These are phyloP conservation scores for Zarea fungicola DNA, from an alignment of 2,329 filamentous ascomycete genomes.

Conservation along the genomic window DNA sequence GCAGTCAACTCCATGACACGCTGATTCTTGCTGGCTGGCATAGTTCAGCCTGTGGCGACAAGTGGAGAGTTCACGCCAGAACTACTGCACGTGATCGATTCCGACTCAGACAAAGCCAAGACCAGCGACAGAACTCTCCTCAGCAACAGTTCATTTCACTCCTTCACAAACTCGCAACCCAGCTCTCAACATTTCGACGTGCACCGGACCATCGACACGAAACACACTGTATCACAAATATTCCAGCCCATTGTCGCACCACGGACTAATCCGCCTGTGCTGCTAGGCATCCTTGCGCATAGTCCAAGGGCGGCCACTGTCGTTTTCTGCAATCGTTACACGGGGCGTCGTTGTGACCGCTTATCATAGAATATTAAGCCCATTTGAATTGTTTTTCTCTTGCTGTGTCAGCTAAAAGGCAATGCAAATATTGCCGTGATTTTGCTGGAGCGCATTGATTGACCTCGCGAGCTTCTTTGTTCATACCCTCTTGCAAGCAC, in stretches of 20 bases:
- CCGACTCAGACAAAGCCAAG: background rate
- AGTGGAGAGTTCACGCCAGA: background rate
- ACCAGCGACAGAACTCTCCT: background rate
- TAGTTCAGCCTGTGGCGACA: no score
- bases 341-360: slow-evolving; percentile 6
- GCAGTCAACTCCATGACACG: no score
- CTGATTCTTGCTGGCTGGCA: no score
- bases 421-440: slow-evolving; percentile 10
- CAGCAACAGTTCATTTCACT: no score
- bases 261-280: background rate
- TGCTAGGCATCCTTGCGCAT: background rate
- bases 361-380: slow-evolving; percentile 10
- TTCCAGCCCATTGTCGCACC: background rate
- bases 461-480: slow-evolving; percentile 4
- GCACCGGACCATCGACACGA: slow-evolving; percentile 3
- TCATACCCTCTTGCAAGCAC: background rate
- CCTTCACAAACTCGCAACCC: background rate
- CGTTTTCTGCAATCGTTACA: background rate
- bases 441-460: slow-evolving; percentile 10
- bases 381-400: slow-evolving; percentile 8
- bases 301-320: slow-evolving; percentile 1
- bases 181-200: background rate
- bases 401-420: slow-evolving; percentile 7
- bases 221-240: background rate
- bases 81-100: slow-evolving; percentile 5